Evolutionary conservation across 352 stramenopile species (phyloP), one percentile per base, ranked within the genome.

Genomic region (Phytopythium boreale): DNA sequence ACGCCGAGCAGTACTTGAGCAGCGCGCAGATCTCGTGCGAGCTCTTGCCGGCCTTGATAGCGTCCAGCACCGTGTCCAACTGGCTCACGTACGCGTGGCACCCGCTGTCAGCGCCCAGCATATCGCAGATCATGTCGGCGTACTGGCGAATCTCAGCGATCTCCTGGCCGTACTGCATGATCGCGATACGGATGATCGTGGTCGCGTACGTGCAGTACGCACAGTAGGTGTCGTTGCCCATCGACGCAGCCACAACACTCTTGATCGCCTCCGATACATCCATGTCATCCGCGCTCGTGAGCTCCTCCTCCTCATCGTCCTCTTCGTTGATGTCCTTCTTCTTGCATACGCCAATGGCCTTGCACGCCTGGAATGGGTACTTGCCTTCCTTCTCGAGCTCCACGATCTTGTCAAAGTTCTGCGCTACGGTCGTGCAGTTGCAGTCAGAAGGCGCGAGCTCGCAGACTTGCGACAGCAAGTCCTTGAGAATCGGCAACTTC

Each of bases 41-140:
- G 53, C 82, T 87, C 70, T 86, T 80, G 26, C 82, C 82, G 50
- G 85, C 81, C 31, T 81, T 79, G 37, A 93, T 75, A 12, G 56
- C 67, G 59, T 91, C 82, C 56, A 93, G 77, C 15, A 88, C 71
- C 24, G 72, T 79, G 49, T 92, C 82, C 17, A 93, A 58, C 56
- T 92, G 69, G 50, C 85, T 79, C 37, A 92, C 63, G 44, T 92
- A 92, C 60, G 77, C 56, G 61, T 93, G 85, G 49, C 83, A 93
- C 0, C 75, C 58, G 47, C 81, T 92, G 31, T 82, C 72, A 9
- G 76, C 65, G 20, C 83, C 81, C 2, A 93, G 72, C 62, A 90
- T 81, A 64, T 81, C 75, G 51, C 85, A 93, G 26, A 92, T 82
- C 73, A 93, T 88, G 51, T 92, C 84, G 0, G 82, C 82, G 37